Percentiles rank a stretch among this genome's conserved stretches.
These are phyloP conservation scores for Citrullus mucosospermus DNA, from an alignment of 306 rosid species.

Conservation along the genomic window DNA sequence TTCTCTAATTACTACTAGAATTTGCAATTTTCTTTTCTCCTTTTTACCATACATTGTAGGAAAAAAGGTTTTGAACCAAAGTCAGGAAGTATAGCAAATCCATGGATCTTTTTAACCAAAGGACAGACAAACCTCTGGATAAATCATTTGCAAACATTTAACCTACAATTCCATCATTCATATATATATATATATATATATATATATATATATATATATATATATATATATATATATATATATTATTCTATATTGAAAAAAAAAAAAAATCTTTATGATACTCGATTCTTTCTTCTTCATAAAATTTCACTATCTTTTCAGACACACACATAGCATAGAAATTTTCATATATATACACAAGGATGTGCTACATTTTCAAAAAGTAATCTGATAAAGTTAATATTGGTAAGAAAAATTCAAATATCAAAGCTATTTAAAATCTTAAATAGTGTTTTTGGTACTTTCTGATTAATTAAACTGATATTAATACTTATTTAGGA, in stretches of 20 bases:
- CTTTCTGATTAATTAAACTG: background rate
- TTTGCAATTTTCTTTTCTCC: background rate
- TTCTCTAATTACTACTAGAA: background rate
- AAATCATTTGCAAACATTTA: background rate
- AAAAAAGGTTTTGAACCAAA: background rate
- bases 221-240: too few relatives aligned
- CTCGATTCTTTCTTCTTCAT: too few relatives aligned
- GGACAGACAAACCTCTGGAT: background rate
- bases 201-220: too few relatives aligned
- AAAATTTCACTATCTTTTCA: too few relatives aligned
- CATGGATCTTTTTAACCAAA: background rate
- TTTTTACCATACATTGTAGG: background rate
- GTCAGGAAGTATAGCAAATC: background rate
- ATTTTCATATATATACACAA: background rate
- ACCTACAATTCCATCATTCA: background rate
- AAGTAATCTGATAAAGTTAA: background rate
- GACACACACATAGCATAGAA: background rate
- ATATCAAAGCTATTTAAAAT: background rate
- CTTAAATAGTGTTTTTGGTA: too few relatives aligned
- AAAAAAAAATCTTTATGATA: too few relatives aligned
- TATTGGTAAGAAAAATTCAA: background rate
- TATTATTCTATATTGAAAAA: too few relatives aligned
- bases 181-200: too few relatives aligned
- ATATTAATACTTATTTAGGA: background rate
- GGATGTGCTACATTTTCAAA: background rate